phyloP scores from a whole-genome alignment of 345 rosid species.

The Hibiscus tridactylites region DNA sequence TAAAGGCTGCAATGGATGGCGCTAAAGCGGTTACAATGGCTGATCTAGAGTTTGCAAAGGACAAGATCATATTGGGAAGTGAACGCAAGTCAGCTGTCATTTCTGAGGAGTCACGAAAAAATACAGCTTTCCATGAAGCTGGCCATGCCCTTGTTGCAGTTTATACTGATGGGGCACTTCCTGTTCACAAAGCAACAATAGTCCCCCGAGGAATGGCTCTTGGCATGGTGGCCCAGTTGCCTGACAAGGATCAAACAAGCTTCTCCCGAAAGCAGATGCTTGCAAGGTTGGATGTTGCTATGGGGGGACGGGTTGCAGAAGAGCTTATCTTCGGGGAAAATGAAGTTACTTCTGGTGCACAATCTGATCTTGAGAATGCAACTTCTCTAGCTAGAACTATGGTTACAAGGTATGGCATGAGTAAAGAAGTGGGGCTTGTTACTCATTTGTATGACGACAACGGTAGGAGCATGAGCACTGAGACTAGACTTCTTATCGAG shows the following conservation, averaged over 20 bases:
- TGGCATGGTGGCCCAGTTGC: constrained; percentile 91
- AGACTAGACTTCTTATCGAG: constrained; percentile 87
- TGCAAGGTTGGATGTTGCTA: constrained; percentile 81
- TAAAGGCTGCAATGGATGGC: constrained; percentile 96
- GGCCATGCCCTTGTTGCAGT: constrained; percentile 97
- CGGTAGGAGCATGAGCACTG: constrained; percentile 98
- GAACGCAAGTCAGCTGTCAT: constrained; percentile 93
- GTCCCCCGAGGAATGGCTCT: constrained; percentile 93
- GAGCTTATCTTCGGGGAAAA: constrained; percentile 90
- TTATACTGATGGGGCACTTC: constrained; percentile 84
- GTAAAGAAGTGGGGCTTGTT: constrained; percentile 74
- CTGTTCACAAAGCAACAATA: constrained; percentile 94
- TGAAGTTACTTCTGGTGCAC: constrained; percentile 85
- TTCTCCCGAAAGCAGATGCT: constrained; percentile 88
- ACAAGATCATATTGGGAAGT: constrained; percentile 95
- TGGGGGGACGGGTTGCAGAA: constrained; percentile 97
- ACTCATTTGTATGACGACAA: constrained; percentile 68
- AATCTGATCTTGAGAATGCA: constrained; percentile 78
- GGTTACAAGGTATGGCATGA: constrained; percentile 51
- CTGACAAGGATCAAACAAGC: constrained; percentile 74
- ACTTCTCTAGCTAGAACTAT: constrained; percentile 74
- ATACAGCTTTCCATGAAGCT: constrained; percentile 93
- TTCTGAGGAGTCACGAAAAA: constrained; percentile 61
- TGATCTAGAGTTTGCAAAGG: constrained; percentile 90
- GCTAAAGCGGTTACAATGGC: constrained; percentile 81